Conservation (phyloP, 1,284 basidiomycete genomes). For the Rhodotorula sp. region DNA sequence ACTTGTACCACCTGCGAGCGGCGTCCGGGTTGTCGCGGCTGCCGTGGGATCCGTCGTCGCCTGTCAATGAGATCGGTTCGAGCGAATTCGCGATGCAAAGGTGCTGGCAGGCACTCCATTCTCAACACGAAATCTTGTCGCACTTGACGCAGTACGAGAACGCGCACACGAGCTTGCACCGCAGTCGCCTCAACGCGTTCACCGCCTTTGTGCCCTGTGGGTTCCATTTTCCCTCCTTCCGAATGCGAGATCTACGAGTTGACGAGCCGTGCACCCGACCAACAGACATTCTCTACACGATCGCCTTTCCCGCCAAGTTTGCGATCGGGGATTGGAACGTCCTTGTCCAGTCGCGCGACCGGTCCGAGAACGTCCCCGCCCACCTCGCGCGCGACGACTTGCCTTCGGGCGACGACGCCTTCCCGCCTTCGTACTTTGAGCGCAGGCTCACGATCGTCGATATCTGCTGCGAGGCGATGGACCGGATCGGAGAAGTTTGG, state of each 20-base stretch:
- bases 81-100: slow-evolving; percentile 37
- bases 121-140: slow-evolving; percentile 34
- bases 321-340: slow-evolving; percentile 36
- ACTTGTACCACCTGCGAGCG: slow-evolving; percentile 34
- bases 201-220: slow-evolving; percentile 35
- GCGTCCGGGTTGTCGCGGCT: slow-evolving; percentile 21
- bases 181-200: slow-evolving; percentile 27
- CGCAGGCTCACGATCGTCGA: slow-evolving; percentile 28
- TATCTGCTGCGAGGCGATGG: slow-evolving; percentile 32
- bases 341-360: slow-evolving; percentile 24
- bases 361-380: slow-evolving; percentile 28
- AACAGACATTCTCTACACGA: slow-evolving; percentile 29
- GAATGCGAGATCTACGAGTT: too few species aligned
- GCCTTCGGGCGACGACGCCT: slow-evolving; percentile 36
- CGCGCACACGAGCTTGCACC: slow-evolving; percentile 23
- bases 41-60: slow-evolving; percentile 31
- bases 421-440: slow-evolving; percentile 28
- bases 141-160: slow-evolving; percentile 37
- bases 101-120: slow-evolving; percentile 32
- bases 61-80: slow-evolving; percentile 23
- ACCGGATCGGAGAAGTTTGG: slow-evolving; percentile 34
- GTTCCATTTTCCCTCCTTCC: background rate
- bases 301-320: slow-evolving; percentile 37
- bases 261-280: background rate
- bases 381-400: slow-evolving; percentile 14